Percentiles rank a stretch among this genome's conserved stretches.
These are phyloP conservation scores for Beauveria sp. DNA, from an alignment of 2,329 filamentous ascomycete species.

Conservation along the genomic window DNA sequence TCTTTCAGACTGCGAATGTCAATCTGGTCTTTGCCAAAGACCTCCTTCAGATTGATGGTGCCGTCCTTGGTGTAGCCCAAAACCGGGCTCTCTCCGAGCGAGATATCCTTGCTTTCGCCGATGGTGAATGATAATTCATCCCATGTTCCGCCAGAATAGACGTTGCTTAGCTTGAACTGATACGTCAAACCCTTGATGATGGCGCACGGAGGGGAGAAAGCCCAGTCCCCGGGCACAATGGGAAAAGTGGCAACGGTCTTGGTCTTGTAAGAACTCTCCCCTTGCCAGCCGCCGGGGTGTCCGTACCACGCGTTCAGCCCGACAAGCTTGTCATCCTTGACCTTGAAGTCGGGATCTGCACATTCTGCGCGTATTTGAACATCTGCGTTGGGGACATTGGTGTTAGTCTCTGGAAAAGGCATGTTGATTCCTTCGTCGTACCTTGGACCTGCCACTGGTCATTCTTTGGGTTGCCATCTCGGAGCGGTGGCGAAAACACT, in stretches of 20 bases:
- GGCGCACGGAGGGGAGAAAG: neutral
- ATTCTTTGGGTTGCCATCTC: neutral
- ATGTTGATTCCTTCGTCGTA: neutral
- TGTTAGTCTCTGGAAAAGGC: neutral
- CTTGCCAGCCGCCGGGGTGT: neutral
- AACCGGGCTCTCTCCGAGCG: neutral
- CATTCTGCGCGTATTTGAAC: neutral
- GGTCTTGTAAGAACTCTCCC: neutral
- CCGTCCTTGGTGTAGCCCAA: neutral
- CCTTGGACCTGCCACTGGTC: neutral
- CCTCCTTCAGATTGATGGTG: neutral
- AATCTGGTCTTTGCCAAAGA: neutral
- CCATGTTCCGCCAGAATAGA: neutral
- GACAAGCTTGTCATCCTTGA: neutral
- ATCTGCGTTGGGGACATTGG: neutral
- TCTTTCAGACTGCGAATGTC: neutral
- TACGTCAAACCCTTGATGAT: neutral
- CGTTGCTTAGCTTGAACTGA: neutral
- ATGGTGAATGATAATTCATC: neutral
- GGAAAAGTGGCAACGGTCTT: neutral
- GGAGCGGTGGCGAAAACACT: no score
- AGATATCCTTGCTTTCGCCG: neutral
- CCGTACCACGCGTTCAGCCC: neutral
- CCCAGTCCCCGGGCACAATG: neutral
- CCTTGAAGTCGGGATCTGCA: neutral